Percentiles rank a stretch among this genome's conserved stretches.
Conservation (phyloP, 208 protist genomes). For the Trypanosoma theileri region DNA sequence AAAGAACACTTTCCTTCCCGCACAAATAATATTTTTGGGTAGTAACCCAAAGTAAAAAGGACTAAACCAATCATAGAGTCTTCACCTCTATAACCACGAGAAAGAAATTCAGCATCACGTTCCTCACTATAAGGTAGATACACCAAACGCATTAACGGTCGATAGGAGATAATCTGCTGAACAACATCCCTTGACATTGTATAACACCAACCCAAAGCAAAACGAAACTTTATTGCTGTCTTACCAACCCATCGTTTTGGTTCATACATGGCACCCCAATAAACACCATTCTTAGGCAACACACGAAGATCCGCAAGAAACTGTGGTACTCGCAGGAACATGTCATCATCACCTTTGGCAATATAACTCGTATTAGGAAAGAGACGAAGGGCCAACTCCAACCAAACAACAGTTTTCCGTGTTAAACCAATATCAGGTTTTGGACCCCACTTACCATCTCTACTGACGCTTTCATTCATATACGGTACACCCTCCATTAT, state of each 20-base stretch:
- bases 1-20: background rate
- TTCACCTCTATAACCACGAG: background rate
- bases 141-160: background rate
- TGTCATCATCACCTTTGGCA: conserved; percentile 41
- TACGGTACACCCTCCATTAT: conserved; percentile 27
- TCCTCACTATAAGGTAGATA: background rate
- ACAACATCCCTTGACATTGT: background rate
- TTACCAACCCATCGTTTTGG: background rate
- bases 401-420: conserved; percentile 35
- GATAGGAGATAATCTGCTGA: background rate
- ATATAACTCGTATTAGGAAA: conserved; percentile 34
- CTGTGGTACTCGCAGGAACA: conserved; percentile 43
- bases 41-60: background rate
- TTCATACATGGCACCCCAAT: background rate
- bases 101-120: background rate
- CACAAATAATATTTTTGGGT: background rate
- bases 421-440: conserved; percentile 29
- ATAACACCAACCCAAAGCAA: background rate
- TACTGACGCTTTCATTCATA: conserved; percentile 22
- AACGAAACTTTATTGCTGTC: background rate
- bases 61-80: background rate
- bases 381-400: conserved; percentile 30
- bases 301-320: conserved; percentile 26
- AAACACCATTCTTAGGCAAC: background rate
- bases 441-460: conserved; percentile 23